These are phyloP conservation scores for Neopestalotiopsis rosae DNA, from an alignment of 2,329 filamentous ascomycete species.

Conservation along the genomic window DNA sequence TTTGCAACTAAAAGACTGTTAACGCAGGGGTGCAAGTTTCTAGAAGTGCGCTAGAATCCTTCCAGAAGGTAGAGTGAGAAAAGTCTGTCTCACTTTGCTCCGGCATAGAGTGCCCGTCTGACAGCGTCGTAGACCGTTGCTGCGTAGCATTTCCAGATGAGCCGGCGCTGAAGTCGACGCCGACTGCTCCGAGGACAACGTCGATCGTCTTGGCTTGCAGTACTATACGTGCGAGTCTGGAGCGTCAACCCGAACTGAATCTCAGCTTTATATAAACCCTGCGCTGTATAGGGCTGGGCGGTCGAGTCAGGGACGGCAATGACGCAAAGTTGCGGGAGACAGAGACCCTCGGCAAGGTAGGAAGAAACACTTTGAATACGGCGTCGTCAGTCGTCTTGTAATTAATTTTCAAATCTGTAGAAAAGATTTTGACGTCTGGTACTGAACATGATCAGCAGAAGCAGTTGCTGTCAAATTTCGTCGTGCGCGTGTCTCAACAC, in stretches of 20 bases:
- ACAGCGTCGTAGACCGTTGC: not conserved
- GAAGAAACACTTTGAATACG: not conserved
- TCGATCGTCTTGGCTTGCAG: not conserved
- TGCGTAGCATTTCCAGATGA: not conserved
- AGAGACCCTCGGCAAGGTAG: not conserved
- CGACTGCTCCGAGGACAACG: not conserved
- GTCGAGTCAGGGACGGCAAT: constrained; percentile 1
- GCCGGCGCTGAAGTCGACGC: not conserved
- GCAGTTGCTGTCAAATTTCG: no score
- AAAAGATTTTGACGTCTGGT: no score
- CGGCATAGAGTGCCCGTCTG: not conserved
- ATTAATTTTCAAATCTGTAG: no score
- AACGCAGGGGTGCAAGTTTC: constrained; percentile 9
- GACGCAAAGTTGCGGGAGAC: not conserved
- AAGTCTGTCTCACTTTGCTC: not conserved
- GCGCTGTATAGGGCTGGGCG: not conserved
- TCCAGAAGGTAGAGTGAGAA: constrained; percentile 28
- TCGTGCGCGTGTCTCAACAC: no score
- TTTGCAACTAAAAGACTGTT: not conserved
- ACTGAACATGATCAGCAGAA: no score
- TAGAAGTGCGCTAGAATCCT: constrained; percentile 29
- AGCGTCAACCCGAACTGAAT: not conserved
- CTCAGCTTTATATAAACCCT: not conserved
- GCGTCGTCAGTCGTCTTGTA: not conserved
- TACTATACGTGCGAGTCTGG: not conserved